Evolutionary conservation across 2,329 filamentous ascomycete species (phyloP), one percentile per base, ranked within the genome.

Genomic region (Trichophyton mentagrophytes): DNA sequence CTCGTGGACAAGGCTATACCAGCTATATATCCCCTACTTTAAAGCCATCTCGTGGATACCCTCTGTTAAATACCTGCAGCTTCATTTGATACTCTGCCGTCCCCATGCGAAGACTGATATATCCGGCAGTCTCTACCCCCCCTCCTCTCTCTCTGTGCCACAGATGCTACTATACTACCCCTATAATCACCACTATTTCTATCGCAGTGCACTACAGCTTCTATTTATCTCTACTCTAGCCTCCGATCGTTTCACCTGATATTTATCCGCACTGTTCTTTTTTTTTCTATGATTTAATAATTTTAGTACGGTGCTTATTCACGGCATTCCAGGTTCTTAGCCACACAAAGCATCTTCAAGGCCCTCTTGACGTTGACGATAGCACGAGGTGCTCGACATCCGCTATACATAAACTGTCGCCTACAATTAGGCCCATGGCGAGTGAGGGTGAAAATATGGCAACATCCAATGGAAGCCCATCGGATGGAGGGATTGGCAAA

Each of bases 181-280:
- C 61, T 86, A 93, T 80, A 88, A 95, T 75, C 95, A 88, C 70
- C 89, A 95, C 73, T 95, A 95, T 77, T 95, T 95, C 77, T 93
- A 89, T 79, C 89, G 89, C 79, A 95, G 86, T 74, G 88, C 89
- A 71, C 78, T 95, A 77, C 89, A 89, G 79, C 86, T 90, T 71
- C 79, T 95, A 68, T 92, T 88, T 71, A 85, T 95, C 68, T 82
- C 85, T 76, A 95, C 88, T 68, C 82, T 78, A 69, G 83, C 95
- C 74, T 89, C 87, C 66, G 85, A 87, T 67, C 78, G 89, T 60
- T 90, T 89, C 78, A 82, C 80, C 75, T 89, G 79, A 80, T 61
- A 42, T 11, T 20, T 1, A 36, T 33, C 15, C 53, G 33, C 11
- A 9, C 13, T 38, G 11, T 38, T 13, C 11, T 3, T 13, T 13